phyloP scores from a whole-genome alignment of 2,329 filamentous ascomycete genomes.

The Bimuria novae-zelandiae region DNA sequence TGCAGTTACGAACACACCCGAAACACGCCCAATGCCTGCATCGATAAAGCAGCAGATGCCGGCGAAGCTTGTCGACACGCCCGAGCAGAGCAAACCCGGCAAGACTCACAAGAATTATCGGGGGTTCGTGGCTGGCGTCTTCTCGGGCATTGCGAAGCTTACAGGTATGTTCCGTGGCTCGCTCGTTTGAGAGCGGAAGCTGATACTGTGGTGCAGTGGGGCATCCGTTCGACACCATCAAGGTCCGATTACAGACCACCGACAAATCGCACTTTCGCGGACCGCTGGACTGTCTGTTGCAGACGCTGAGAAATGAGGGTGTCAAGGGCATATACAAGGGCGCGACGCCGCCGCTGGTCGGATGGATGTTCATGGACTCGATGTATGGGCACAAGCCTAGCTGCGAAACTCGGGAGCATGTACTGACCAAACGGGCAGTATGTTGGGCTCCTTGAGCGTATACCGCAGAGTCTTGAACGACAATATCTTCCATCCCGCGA shows the following conservation, averaged over 20 bases:
- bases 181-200: constrained; percentile 3
- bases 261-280: constrained; percentile 77
- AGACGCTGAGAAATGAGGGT: constrained; percentile 86
- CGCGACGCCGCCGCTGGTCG: constrained; percentile 85
- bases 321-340: constrained; percentile 89
- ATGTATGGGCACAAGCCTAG: constrained; percentile 48
- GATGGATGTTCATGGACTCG: constrained; percentile 98
- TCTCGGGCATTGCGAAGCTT: constrained; percentile 90
- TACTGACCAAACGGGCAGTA: constrained; percentile 48
- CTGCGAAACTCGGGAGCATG: neutral
- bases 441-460: constrained; percentile 89
- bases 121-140: constrained; percentile 96
- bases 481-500: constrained; percentile 70
- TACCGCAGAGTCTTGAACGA: constrained; percentile 85
- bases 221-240: constrained; percentile 90
- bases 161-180: constrained; percentile 62
- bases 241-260: constrained; percentile 92
- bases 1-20: constrained; percentile 4
- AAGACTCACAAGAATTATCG: constrained; percentile 69
- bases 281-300: constrained; percentile 80
- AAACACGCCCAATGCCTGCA: constrained; percentile 38
- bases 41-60: constrained; percentile 38
- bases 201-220: constrained; percentile 55
- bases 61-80: constrained; percentile 30
- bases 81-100: constrained; percentile 28